Conservation (phyloP, 768 basidiomycete genomes). For the Mycena capillaripes region DNA sequence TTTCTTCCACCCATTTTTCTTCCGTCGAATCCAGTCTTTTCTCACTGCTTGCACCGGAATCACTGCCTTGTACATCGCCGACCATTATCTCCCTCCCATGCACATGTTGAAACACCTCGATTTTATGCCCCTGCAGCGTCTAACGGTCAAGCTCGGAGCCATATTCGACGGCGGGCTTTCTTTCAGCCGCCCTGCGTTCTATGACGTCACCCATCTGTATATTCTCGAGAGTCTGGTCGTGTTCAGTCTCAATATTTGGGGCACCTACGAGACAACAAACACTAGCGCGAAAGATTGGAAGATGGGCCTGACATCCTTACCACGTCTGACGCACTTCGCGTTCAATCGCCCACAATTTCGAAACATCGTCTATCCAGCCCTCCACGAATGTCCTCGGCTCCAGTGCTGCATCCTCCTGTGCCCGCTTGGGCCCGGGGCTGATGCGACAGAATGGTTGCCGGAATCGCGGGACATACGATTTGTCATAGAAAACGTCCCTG, state of each 20-base stretch:
- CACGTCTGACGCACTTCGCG: conserved; percentile 1
- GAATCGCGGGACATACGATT: neutral
- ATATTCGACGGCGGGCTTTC: neutral
- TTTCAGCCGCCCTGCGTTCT: neutral
- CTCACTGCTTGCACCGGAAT: neutral
- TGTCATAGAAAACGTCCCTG: neutral
- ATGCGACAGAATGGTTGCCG: neutral
- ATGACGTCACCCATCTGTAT: neutral
- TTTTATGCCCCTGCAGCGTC: neutral
- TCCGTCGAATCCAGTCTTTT: neutral
- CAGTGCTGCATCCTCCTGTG: neutral
- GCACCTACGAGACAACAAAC: neutral
- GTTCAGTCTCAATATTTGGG: too few species aligned
- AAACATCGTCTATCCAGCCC: neutral
- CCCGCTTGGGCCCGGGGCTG: neutral
- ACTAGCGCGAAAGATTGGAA: neutral
- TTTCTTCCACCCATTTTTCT: neutral
- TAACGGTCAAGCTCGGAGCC: neutral
- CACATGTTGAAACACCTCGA: neutral
- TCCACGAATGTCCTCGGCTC: neutral
- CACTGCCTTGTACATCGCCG: conserved; percentile 2
- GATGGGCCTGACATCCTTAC: neutral
- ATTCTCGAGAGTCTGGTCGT: too few species aligned
- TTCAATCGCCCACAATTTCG: neutral
- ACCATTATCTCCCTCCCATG: neutral